phyloP scores from a whole-genome alignment of 306 rosid genomes.

The Betula pendula region DNA sequence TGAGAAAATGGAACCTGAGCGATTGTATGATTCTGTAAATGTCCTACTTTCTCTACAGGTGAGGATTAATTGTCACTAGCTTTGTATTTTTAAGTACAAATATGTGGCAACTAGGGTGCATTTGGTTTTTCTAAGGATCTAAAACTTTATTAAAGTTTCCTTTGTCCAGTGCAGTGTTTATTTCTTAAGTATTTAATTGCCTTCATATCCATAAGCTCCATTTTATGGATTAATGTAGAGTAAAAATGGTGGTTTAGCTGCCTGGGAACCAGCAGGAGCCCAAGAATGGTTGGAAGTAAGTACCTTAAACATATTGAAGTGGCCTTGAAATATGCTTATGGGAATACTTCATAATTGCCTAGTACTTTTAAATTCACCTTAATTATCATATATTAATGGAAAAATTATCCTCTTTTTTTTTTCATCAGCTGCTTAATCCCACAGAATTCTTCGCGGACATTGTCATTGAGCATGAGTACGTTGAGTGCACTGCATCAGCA shows the following conservation, averaged over 20 bases:
- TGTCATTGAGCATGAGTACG: conserved; percentile 47
- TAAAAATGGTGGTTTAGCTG: conserved; percentile 71
- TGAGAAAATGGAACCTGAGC: conserved; percentile 59
- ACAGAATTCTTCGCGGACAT: conserved; percentile 38
- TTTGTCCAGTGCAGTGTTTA: too few species aligned
- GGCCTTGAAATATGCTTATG: neutral
- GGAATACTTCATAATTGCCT: conserved; percentile 22
- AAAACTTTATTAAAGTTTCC: too few species aligned
- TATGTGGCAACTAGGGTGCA: too few species aligned
- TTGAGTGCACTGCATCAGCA: conserved; percentile 55
- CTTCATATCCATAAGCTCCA: neutral
- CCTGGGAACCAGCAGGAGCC: conserved; percentile 67
- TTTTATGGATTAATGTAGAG: conserved; percentile 36
- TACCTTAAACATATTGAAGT: neutral
- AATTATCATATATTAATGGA: neutral
- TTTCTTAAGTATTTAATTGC: too few species aligned
- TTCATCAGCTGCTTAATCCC: conserved; percentile 40
- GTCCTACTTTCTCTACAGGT: conserved; percentile 65
- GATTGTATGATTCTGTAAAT: conserved; percentile 63
- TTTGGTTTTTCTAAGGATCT: too few species aligned
- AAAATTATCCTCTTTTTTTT: neutral
- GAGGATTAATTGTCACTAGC: conserved; percentile 10
- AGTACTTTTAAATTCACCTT: conserved; percentile 6
- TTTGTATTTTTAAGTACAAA: too few species aligned
- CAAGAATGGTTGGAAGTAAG: conserved; percentile 68